A percentile compares a stretch with the other conserved stretches of the same genome.
Evolutionary conservation across 495 filamentous ascomycete genomes (phyloP).

Genomic region (Lophium mytilinum): DNA sequence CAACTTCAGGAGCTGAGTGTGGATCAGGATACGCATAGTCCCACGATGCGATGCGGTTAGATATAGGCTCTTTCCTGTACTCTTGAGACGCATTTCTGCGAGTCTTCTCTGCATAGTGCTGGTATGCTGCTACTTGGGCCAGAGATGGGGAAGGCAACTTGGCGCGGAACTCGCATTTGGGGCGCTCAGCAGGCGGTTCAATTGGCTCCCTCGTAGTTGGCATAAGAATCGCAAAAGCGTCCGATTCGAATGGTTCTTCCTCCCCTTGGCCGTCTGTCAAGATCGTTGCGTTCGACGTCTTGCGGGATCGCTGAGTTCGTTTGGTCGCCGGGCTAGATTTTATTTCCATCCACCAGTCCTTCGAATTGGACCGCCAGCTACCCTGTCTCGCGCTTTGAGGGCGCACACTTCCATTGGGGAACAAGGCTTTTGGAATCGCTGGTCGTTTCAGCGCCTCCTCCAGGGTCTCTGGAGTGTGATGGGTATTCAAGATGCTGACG

Average conservation of each 20-base stretch:
- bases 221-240: slow-evolving; percentile 19
- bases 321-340: slow-evolving; percentile 2
- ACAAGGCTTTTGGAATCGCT: background rate
- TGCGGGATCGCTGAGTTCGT: slow-evolving; percentile 7
- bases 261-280: slow-evolving; percentile 11
- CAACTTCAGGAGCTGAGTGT: background rate
- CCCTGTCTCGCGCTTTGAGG: background rate
- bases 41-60: slow-evolving; percentile 10
- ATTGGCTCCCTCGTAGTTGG: slow-evolving; percentile 19
- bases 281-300: slow-evolving; percentile 12
- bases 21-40: slow-evolving; percentile 8
- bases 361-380: slow-evolving; percentile 7
- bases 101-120: slow-evolving; percentile 13
- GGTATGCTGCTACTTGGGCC: slow-evolving; percentile 18
- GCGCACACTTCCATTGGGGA: background rate
- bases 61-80: slow-evolving; percentile 3
- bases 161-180: background rate
- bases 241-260: slow-evolving; percentile 20
- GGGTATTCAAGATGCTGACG: slow-evolving; percentile 4
- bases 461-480: slow-evolving; percentile 6
- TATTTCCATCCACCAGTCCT: slow-evolving; percentile 3
- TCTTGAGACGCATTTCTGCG: slow-evolving; percentile 4
- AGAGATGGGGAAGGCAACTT: slow-evolving; percentile 6
- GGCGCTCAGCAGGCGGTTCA: background rate
- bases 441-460: slow-evolving; percentile 14